A percentile compares a stretch with the other conserved stretches of the same genome.
Evolutionary conservation across 1,284 basidiomycete species (phyloP).

Genomic region (Psilocybe mexicana): DNA sequence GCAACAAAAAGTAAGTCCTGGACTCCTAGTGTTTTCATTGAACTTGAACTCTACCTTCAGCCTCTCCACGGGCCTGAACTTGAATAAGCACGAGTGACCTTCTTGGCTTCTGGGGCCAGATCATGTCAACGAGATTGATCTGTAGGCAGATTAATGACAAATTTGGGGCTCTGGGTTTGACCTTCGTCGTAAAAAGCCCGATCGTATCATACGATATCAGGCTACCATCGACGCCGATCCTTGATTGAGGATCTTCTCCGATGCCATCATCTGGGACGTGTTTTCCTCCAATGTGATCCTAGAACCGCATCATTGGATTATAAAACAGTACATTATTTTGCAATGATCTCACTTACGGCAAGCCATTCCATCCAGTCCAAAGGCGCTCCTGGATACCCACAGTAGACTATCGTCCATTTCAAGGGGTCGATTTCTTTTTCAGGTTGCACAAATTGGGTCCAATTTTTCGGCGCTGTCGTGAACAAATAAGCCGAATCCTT

Average conservation of each 20-base stretch:
- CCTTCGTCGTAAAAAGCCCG: conserved; percentile 53
- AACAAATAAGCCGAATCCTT: conserved; percentile 69
- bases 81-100: conserved; percentile 74
- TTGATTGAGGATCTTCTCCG: no score
- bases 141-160: conserved; percentile 69
- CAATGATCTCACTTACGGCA: conserved; percentile 12
- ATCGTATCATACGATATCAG: conserved; percentile 81
- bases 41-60: conserved; percentile 50
- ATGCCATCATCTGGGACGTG: no score
- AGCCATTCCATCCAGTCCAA: conserved; percentile 85
- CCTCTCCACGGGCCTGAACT: conserved; percentile 69
- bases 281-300: no score
- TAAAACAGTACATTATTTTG: neutral
- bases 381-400: conserved; percentile 58
- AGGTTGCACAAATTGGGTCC: conserved; percentile 85
- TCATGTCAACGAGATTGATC: conserved; percentile 80
- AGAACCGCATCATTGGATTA: no score
- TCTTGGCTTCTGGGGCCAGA: conserved; percentile 39
- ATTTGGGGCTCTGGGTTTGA: conserved; percentile 39
- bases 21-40: neutral
- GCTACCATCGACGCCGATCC: conserved; percentile 86
- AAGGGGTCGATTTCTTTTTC: conserved; percentile 65
- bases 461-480: conserved; percentile 88
- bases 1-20: neutral
- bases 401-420: conserved; percentile 77